A percentile compares a stretch with the other conserved stretches of the same genome.
These are phyloP conservation scores for Eutypa lata DNA, from an alignment of 2,329 filamentous ascomycete genomes.

Conservation along the genomic window DNA sequence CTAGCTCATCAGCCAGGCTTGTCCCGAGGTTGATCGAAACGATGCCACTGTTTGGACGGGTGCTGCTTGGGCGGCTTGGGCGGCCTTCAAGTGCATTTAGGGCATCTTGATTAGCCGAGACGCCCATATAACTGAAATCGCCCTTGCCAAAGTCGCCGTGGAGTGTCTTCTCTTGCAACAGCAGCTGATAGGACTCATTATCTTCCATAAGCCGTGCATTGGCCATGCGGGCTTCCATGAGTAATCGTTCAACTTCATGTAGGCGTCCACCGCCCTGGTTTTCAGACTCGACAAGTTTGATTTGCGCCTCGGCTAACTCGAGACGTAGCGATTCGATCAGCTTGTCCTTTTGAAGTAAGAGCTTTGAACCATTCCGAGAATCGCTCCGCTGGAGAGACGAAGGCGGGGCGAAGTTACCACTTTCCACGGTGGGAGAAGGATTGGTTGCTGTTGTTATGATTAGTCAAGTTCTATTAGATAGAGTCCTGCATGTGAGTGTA, in stretches of 20 bases:
- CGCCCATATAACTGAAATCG: slow-evolving; percentile 70
- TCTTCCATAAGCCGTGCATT: slow-evolving; percentile 97
- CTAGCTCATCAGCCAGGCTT: slow-evolving; percentile 82
- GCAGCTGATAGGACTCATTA: slow-evolving; percentile 95
- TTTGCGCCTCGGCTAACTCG: slow-evolving; percentile 90
- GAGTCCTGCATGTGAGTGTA: neutral
- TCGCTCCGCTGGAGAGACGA: slow-evolving; percentile 83
- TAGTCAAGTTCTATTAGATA: slow-evolving; percentile 9
- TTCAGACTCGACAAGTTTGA: slow-evolving; percentile 91
- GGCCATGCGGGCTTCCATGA: slow-evolving; percentile 91
- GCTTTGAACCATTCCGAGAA: slow-evolving; percentile 83
- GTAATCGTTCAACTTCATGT: slow-evolving; percentile 83
- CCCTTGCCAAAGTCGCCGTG: slow-evolving; percentile 87
- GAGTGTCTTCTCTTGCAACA: slow-evolving; percentile 90
- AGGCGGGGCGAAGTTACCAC: slow-evolving; percentile 80
- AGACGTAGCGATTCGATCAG: slow-evolving; percentile 88
- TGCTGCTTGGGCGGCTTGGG: slow-evolving; percentile 33
- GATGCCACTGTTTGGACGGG: slow-evolving; percentile 22
- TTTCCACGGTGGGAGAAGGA: slow-evolving; percentile 67
- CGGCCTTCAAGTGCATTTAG: slow-evolving; percentile 62
- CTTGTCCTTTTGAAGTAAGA: slow-evolving; percentile 93
- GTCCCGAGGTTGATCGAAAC: slow-evolving; percentile 36
- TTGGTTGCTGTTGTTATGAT: slow-evolving; percentile 41
- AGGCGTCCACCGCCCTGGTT: slow-evolving; percentile 85
- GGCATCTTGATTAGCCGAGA: slow-evolving; percentile 60